Evolutionary conservation across 495 filamentous ascomycete species (phyloP).

Genomic region (Pyronema omphalodes): DNA sequence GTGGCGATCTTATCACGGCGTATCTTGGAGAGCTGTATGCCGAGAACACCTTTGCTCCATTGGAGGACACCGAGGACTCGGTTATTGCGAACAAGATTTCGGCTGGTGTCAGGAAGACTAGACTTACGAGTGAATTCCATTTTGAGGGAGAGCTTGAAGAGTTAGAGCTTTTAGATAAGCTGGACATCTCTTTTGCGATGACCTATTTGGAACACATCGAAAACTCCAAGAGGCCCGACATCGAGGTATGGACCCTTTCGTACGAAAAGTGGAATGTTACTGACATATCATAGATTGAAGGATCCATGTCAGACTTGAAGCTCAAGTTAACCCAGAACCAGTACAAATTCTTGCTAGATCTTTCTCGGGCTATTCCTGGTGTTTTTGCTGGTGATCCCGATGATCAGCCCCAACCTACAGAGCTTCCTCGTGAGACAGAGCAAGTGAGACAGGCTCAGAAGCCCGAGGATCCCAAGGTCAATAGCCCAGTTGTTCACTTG

Average conservation of each 20-base stretch:
- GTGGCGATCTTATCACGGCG: constrained; percentile 61
- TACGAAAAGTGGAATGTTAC: constrained; percentile 1
- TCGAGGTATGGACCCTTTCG: constrained; percentile 33
- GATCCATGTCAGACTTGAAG: constrained; percentile 80
- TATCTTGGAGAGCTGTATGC: constrained; percentile 95
- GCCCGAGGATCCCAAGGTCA: constrained; percentile 23
- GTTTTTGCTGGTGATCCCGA: constrained; percentile 66
- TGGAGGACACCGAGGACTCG: constrained; percentile 51
- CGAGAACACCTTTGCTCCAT: constrained; percentile 70
- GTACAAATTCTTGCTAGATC: constrained; percentile 66
- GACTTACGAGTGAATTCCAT: constrained; percentile 76
- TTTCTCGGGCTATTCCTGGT: constrained; percentile 66
- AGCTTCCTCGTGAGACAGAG: constrained; percentile 41
- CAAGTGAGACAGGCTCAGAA: constrained; percentile 27
- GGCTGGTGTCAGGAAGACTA: constrained; percentile 79
- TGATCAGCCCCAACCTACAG: constrained; percentile 38
- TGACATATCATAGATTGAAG: constrained; percentile 38
- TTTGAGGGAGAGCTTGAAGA: constrained; percentile 58
- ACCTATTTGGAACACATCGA: constrained; percentile 72
- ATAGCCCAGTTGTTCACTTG: constrained; percentile 35
- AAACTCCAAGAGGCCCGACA: constrained; percentile 64
- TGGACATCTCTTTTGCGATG: constrained; percentile 79
- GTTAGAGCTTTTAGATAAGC: constrained; percentile 87
- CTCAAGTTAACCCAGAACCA: constrained; percentile 78
- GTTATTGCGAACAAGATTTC: constrained; percentile 73